Percentiles rank a stretch among this genome's conserved stretches.
These are phyloP conservation scores for Blakeslea trispora DNA, from an alignment of 371 early-diverging fungal genomes.

Conservation along the genomic window DNA sequence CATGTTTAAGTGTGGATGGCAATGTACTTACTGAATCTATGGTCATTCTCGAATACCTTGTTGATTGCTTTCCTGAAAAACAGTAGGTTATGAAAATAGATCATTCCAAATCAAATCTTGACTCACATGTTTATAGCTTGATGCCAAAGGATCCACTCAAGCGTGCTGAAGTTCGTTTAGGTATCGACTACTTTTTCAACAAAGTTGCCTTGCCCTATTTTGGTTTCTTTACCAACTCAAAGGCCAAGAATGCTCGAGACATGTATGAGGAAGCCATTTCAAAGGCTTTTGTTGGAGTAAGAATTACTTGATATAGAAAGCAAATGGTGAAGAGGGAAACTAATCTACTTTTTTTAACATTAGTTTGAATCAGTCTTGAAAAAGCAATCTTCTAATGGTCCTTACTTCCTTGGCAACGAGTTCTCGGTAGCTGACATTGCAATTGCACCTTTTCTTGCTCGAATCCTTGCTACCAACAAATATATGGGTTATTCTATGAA, in stretches of 20 bases:
- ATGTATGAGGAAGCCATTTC: slow-evolving; percentile 18
- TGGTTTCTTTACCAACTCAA: slow-evolving; percentile 21
- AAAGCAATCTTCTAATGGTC: slow-evolving; percentile 53
- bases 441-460: slow-evolving; percentile 51
- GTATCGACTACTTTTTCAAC: slow-evolving; percentile 53
- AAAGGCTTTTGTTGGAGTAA: slow-evolving; percentile 32
- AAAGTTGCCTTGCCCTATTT: slow-evolving; percentile 38
- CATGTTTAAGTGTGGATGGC: slow-evolving; percentile 44
- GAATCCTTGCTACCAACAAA: slow-evolving; percentile 28
- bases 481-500: slow-evolving; percentile 14
- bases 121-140: slow-evolving; percentile 23
- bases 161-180: slow-evolving; percentile 53
- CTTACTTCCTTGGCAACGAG: slow-evolving; percentile 60
- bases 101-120: not conserved
- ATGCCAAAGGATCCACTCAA: slow-evolving; percentile 47
- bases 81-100: slow-evolving; percentile 33
- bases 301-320: no score
- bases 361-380: slow-evolving; percentile 45
- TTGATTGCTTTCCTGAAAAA: slow-evolving; percentile 49
- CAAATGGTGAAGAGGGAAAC: no score
- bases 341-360: slow-evolving; percentile 18
- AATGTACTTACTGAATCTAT: slow-evolving; percentile 52
- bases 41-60: slow-evolving; percentile 51
- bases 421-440: slow-evolving; percentile 64
- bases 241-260: slow-evolving; percentile 27